Evolutionary conservation across 78 protist genomes (phyloP).

Genomic region (Anaeramoeba flamelloides): DNA sequence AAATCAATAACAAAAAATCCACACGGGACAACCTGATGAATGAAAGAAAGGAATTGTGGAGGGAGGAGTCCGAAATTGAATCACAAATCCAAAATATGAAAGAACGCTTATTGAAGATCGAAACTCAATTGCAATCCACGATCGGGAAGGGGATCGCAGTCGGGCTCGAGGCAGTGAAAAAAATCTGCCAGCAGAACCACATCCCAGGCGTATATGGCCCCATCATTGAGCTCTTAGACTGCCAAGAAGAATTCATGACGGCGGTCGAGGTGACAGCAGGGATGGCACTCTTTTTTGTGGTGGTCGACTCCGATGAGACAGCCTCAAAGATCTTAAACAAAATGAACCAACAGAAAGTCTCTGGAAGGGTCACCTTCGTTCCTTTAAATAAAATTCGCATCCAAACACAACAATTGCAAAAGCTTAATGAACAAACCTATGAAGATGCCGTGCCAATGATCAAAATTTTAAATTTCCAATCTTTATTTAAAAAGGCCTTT

Average conservation of each 20-base stretch:
- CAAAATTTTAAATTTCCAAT: neutral
- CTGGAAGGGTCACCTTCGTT: slow-evolving; percentile 76
- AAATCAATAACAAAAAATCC: no score
- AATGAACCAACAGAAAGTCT: slow-evolving; percentile 16
- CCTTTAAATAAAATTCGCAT: slow-evolving; percentile 71
- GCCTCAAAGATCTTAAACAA: slow-evolving; percentile 12
- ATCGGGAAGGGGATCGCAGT: neutral
- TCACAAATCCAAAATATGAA: neutral
- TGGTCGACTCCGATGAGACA: slow-evolving; percentile 69
- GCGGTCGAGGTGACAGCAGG: slow-evolving; percentile 79
- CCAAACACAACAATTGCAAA: neutral
- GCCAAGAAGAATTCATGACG: slow-evolving; percentile 18
- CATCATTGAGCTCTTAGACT: slow-evolving; percentile 56
- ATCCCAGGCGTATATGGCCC: slow-evolving; percentile 49
- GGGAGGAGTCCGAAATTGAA: no score
- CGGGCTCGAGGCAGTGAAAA: neutral
- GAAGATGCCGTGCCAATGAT: neutral
- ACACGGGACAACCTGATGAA: no score
- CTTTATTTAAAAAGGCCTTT: neutral
- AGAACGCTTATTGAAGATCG: neutral
- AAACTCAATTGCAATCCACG: neutral
- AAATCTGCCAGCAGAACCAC: neutral
- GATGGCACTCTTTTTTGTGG: slow-evolving; percentile 64
- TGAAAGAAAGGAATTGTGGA: no score
- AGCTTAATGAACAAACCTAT: neutral